Evolutionary conservation across 2,329 filamentous ascomycete genomes (phyloP).

Genomic region (Furcasterigmium sp.): DNA sequence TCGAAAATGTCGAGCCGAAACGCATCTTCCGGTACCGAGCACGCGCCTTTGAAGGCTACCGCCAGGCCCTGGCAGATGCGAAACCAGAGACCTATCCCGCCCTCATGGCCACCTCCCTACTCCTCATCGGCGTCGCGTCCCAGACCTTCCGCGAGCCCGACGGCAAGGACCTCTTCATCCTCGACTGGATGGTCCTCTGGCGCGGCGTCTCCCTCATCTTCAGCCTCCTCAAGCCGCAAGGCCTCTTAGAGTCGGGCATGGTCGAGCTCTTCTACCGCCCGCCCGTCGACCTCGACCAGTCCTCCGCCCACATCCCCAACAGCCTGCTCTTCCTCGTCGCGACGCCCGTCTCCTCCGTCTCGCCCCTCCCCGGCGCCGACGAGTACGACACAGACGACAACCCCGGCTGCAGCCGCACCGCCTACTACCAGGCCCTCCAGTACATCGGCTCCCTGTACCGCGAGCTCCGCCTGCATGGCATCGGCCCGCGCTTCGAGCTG

Average conservation of each 20-base stretch:
- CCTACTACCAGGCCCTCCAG: conserved; percentile 41
- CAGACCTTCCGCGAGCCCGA: conserved; percentile 44
- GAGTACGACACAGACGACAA: conserved; percentile 24
- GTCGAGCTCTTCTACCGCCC: conserved; percentile 44
- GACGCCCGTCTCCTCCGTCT: conserved; percentile 24
- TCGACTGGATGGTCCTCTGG: conserved; percentile 54
- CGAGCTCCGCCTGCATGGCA: conserved; percentile 35
- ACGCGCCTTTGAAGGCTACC: conserved; percentile 45
- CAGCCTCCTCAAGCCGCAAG: conserved; percentile 25
- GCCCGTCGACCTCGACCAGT: conserved; percentile 36
- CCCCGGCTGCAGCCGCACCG: conserved; percentile 29
- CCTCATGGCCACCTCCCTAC: conserved; percentile 44
- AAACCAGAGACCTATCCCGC: conserved; percentile 40
- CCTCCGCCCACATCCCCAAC: conserved; percentile 36
- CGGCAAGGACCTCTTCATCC: conserved; percentile 39
- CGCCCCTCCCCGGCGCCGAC: not conserved
- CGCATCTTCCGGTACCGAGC: conserved; percentile 39
- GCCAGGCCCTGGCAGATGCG: conserved; percentile 42
- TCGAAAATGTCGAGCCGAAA: conserved; percentile 29
- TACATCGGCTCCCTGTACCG: conserved; percentile 47
- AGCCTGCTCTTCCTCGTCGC: conserved; percentile 44
- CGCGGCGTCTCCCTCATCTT: conserved; percentile 46
- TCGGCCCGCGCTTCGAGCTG: conserved; percentile 38
- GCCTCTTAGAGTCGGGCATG: conserved; percentile 35
- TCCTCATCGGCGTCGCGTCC: conserved; percentile 45